These are phyloP conservation scores for Suillus alpinus DNA, from an alignment of 768 basidiomycete species.

Conservation along the genomic window DNA sequence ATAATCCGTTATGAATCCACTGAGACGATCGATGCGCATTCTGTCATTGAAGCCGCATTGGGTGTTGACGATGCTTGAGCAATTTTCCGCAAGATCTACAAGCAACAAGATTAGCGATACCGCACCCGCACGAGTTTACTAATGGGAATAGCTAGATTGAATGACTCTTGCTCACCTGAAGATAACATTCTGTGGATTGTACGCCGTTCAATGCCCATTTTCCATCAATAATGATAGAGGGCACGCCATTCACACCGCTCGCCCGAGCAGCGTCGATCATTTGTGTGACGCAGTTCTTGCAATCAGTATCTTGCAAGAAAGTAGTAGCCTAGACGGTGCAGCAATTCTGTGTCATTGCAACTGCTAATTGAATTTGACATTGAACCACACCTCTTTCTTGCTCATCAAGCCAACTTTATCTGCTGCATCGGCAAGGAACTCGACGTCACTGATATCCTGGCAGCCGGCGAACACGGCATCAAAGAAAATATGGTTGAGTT, in stretches of 20 bases:
- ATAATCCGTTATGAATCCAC: not conserved
- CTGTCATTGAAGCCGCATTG: not conserved
- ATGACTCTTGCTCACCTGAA: conserved; percentile 27
- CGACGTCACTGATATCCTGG: conserved; percentile 35
- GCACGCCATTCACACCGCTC: conserved; percentile 49
- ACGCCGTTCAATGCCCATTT: conserved; percentile 47
- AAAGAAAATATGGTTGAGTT: conserved; percentile 37
- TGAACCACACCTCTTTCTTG: conserved; percentile 31
- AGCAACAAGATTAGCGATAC: not conserved
- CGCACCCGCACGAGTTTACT: not conserved
- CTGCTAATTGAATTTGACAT: not conserved
- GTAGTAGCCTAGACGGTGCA: conserved; percentile 30
- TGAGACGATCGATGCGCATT: not conserved
- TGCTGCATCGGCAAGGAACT: conserved; percentile 36
- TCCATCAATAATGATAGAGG: conserved; percentile 47
- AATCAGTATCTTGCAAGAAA: conserved; percentile 42
- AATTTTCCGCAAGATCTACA: conserved; percentile 32
- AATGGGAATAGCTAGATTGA: not conserved
- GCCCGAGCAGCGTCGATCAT: conserved; percentile 39
- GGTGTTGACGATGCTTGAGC: conserved; percentile 16
- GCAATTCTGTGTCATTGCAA: not conserved
- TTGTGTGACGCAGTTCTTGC: conserved; percentile 37
- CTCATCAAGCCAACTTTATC: conserved; percentile 40
- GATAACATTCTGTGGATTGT: conserved; percentile 39
- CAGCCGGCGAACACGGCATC: conserved; percentile 38